A percentile compares a stretch with the other conserved stretches of the same genome.
These are phyloP conservation scores for Dendrocalamus sinicus DNA, from an alignment of 176 grass and related monocot genomes.

Conservation along the genomic window DNA sequence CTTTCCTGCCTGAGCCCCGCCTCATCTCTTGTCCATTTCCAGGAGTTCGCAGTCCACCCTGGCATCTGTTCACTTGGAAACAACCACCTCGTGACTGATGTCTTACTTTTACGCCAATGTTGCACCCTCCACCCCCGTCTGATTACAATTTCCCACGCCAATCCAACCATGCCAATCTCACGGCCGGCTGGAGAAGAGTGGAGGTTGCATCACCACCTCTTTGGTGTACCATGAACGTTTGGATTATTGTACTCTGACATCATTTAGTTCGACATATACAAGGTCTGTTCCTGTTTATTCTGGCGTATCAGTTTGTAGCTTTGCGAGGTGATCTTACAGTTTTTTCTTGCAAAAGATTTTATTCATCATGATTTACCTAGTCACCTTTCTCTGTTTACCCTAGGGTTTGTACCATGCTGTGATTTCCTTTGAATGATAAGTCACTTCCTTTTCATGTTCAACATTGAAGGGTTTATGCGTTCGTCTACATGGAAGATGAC, in stretches of 20 bases:
- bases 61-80: conserved; percentile 84
- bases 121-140: conserved; percentile 61
- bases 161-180: conserved; percentile 73
- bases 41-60: conserved; percentile 71
- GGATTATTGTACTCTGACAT: conserved; percentile 77
- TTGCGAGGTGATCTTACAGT: conserved; percentile 48
- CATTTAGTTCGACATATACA: conserved; percentile 76
- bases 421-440: conserved; percentile 32
- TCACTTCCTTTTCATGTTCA: conserved; percentile 24
- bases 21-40: conserved; percentile 78
- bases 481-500: conserved; percentile 99
- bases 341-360: conserved; percentile 41
- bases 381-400: conserved; percentile 3
- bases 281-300: conserved; percentile 96
- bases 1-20: conserved; percentile 82
- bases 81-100: conserved; percentile 71
- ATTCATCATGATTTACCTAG: conserved; percentile 8
- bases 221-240: conserved; percentile 71
- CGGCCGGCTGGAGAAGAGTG: conserved; percentile 87
- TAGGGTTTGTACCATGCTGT: conserved; percentile 13
- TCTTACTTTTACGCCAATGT: conserved; percentile 75
- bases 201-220: conserved; percentile 78
- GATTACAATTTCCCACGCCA: conserved; percentile 66
- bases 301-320: conserved; percentile 62
- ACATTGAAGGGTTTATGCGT: conserved; percentile 87